Evolutionary conservation across 805 yeast species (phyloP).

Genomic region (Nakazawaea pomicola): DNA sequence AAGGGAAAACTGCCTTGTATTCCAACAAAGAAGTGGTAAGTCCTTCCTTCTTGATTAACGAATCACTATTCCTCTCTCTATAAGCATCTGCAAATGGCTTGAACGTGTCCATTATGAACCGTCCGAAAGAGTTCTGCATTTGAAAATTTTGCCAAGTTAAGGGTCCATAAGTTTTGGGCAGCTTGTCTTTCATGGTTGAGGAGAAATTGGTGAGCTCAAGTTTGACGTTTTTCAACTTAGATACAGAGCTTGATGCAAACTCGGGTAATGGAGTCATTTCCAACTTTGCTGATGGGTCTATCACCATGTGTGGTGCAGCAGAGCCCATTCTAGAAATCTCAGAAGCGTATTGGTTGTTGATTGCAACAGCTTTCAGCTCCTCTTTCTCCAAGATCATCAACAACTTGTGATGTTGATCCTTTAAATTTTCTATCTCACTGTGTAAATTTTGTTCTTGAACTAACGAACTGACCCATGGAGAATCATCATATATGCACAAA

Average conservation of each 20-base stretch:
- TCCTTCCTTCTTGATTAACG: neutral
- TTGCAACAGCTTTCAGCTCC: neutral
- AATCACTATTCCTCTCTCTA: neutral
- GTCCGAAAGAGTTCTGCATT: neutral
- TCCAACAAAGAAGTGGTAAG: conserved; percentile 2
- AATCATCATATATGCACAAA: conserved; percentile 20
- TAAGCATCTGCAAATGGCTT: neutral
- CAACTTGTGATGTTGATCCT: conserved; percentile 5
- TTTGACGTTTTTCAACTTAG: conserved; percentile 2
- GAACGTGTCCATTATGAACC: neutral
- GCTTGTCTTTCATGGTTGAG: neutral
- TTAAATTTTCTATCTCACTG: conserved; percentile 9
- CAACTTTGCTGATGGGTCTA: neutral
- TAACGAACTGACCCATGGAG: conserved; percentile 15
- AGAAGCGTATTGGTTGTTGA: neutral
- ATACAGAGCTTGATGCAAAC: no score
- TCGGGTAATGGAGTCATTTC: no score
- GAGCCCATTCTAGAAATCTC: neutral
- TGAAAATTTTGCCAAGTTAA: conserved; percentile 11
- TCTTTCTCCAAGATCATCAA: conserved; percentile 2
- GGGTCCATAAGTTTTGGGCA: conserved; percentile 7
- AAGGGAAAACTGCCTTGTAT: conserved; percentile 2
- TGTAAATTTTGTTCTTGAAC: conserved; percentile 10
- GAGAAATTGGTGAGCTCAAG: conserved; percentile 5
- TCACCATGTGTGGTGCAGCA: neutral